phyloP scores from a whole-genome alignment of 805 yeast genomes.

The Teunomyces tritomae region DNA sequence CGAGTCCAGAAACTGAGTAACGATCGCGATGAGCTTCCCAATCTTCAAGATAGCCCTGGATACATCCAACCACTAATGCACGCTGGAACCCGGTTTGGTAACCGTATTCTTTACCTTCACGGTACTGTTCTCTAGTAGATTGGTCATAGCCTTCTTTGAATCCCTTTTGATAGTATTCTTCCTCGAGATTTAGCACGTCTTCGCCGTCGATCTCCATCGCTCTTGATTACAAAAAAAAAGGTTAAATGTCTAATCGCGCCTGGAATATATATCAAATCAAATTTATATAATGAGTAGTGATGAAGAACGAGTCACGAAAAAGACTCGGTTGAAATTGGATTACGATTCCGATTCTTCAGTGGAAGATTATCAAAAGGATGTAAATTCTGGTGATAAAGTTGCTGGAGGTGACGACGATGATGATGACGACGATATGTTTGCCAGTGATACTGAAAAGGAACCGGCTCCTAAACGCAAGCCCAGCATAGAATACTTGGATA shows the following conservation, averaged over 20 bases:
- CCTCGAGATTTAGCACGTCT: slow-evolving; percentile 58
- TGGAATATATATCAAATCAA: background rate
- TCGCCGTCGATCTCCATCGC: slow-evolving; percentile 34
- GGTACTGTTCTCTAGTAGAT: slow-evolving; percentile 55
- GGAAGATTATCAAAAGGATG: slow-evolving; percentile 12
- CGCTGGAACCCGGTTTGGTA: slow-evolving; percentile 75
- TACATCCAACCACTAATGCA: slow-evolving; percentile 66
- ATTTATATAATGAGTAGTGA: background rate
- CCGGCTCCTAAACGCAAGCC: slow-evolving; percentile 8
- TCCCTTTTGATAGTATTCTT: slow-evolving; percentile 63
- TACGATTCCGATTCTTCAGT: slow-evolving; percentile 27
- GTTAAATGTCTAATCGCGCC: slow-evolving; percentile 15
- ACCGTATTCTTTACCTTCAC: slow-evolving; percentile 85
- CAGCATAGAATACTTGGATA: slow-evolving; percentile 27
- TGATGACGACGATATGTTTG: slow-evolving; percentile 40
- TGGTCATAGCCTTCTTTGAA: slow-evolving; percentile 65
- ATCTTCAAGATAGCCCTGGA: slow-evolving; percentile 47
- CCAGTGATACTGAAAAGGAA: slow-evolving; percentile 21
- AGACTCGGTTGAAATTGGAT: slow-evolving; percentile 1
- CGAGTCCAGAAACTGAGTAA: slow-evolving; percentile 17
- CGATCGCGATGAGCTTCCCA: slow-evolving; percentile 24
- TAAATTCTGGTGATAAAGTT: slow-evolving; percentile 11
- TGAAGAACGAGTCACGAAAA: background rate
- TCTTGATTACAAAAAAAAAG: background rate
- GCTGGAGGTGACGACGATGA: slow-evolving; percentile 6